A percentile compares a stretch with the other conserved stretches of the same genome.
Evolutionary conservation across 2,329 filamentous ascomycete species (phyloP).

Genomic region (Aspergillus udagawae): DNA sequence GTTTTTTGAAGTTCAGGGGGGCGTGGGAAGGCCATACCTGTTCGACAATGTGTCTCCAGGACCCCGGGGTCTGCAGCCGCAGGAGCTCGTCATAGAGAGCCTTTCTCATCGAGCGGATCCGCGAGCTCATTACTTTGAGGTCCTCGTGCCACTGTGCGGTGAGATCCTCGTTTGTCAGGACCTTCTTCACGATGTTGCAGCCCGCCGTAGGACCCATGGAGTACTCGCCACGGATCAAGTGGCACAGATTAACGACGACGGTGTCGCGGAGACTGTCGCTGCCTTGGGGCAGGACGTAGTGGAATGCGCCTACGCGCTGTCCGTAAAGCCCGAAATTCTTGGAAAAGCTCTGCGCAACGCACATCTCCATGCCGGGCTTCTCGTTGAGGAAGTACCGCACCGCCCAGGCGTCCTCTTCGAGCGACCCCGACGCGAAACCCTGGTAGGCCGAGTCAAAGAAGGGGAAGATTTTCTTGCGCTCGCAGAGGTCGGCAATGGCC

Average conservation of each 20-base stretch:
- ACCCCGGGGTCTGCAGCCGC: slow-evolving; percentile 77
- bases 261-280: slow-evolving; percentile 25
- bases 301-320: slow-evolving; percentile 91
- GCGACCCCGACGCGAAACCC: slow-evolving; percentile 88
- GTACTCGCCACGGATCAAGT: slow-evolving; percentile 38
- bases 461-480: slow-evolving; percentile 80
- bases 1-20: background rate
- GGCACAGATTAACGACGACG: slow-evolving; percentile 37
- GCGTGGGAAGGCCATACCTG: slow-evolving; percentile 57
- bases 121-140: slow-evolving; percentile 83
- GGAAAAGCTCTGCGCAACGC: slow-evolving; percentile 57
- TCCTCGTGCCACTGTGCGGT: slow-evolving; percentile 89
- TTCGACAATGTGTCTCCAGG: slow-evolving; percentile 97
- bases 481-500: slow-evolving; percentile 73
- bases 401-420: slow-evolving; percentile 79
- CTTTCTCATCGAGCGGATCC: slow-evolving; percentile 87
- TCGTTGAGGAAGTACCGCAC: slow-evolving; percentile 88
- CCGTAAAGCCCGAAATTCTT: slow-evolving; percentile 81
- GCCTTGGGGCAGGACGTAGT: slow-evolving; percentile 46
- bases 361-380: slow-evolving; percentile 63
- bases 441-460: slow-evolving; percentile 99
- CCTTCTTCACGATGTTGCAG: slow-evolving; percentile 74
- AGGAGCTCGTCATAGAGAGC: slow-evolving; percentile 76
- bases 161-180: slow-evolving; percentile 73
- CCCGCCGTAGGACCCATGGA: slow-evolving; percentile 71